These are phyloP conservation scores for Priceomyces melissophilus DNA, from an alignment of 805 yeast genomes.

Conservation along the genomic window DNA sequence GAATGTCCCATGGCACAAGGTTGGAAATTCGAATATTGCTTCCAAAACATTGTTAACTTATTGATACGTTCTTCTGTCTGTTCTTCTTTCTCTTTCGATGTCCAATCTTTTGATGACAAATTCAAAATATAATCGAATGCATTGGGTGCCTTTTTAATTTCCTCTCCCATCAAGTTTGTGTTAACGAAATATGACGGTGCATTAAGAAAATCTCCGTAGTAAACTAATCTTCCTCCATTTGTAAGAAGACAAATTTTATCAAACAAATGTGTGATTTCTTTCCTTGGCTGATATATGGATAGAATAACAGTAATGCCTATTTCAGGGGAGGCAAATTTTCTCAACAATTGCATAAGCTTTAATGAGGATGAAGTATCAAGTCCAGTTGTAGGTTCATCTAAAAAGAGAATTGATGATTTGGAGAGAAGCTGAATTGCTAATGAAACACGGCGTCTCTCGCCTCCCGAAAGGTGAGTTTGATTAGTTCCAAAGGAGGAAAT, in stretches of 20 bases:
- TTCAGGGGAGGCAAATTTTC: conserved; percentile 38
- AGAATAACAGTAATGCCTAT: conserved; percentile 71
- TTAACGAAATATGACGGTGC: conserved; percentile 47
- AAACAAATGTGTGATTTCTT: conserved; percentile 66
- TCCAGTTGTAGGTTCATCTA: conserved; percentile 90
- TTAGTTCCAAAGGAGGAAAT: conserved; percentile 46
- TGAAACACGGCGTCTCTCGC: conserved; percentile 75
- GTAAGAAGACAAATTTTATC: conserved; percentile 68
- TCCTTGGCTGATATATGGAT: conserved; percentile 82
- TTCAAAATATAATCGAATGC: conserved; percentile 34
- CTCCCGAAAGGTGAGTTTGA: conserved; percentile 71
- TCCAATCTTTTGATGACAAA: conserved; percentile 33
- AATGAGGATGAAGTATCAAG: conserved; percentile 76
- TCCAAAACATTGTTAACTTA: conserved; percentile 26
- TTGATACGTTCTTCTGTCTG: conserved; percentile 21
- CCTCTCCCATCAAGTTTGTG: conserved; percentile 11
- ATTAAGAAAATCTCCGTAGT: conserved; percentile 44
- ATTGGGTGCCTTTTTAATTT: conserved; percentile 7
- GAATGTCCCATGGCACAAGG: conserved; percentile 6
- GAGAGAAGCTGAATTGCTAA: conserved; percentile 75
- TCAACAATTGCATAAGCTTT: conserved; percentile 57
- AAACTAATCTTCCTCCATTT: conserved; percentile 48
- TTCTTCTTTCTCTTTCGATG: conserved; percentile 22
- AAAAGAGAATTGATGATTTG: conserved; percentile 70
- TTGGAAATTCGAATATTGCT: conserved; percentile 4